Conservation (phyloP, 192 early-diverging fungal species). For the Obelidium mucronatum region DNA sequence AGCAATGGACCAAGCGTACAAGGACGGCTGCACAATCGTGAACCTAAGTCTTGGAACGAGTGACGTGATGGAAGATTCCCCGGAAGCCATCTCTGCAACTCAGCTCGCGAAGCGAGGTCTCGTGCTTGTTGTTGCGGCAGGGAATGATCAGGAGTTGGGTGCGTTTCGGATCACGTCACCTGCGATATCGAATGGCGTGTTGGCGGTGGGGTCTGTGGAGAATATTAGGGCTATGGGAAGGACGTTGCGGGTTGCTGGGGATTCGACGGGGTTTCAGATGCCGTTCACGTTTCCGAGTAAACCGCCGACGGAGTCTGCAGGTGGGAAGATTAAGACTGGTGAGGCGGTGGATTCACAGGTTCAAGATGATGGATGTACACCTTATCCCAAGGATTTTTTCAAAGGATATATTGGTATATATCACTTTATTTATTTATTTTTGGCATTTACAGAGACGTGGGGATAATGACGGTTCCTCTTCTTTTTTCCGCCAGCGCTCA, state of each 20-base stretch:
- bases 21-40: slow-evolving; percentile 80
- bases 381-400: slow-evolving; percentile 6
- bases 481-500: too few species aligned
- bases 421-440: too few species aligned
- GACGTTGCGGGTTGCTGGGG: neutral
- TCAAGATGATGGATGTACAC: slow-evolving; percentile 1
- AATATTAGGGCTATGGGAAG: neutral
- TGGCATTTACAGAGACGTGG: too few species aligned
- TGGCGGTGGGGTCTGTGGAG: neutral
- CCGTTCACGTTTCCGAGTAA: neutral
- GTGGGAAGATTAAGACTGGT: neutral
- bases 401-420: neutral
- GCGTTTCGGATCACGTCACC: slow-evolving; percentile 32
- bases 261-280: neutral
- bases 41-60: slow-evolving; percentile 82
- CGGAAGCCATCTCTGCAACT: slow-evolving; percentile 62
- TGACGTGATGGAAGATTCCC: slow-evolving; percentile 65
- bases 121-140: slow-evolving; percentile 67
- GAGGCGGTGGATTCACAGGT: neutral
- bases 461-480: too few species aligned
- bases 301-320: neutral
- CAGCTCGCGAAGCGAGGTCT: slow-evolving; percentile 52
- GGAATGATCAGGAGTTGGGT: slow-evolving; percentile 76
- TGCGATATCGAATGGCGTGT: neutral
- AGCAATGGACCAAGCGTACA: slow-evolving; percentile 74